Evolutionary conservation across 2,329 filamentous ascomycete species (phyloP).

Genomic region (Stagonosporopsis rhizophila): DNA sequence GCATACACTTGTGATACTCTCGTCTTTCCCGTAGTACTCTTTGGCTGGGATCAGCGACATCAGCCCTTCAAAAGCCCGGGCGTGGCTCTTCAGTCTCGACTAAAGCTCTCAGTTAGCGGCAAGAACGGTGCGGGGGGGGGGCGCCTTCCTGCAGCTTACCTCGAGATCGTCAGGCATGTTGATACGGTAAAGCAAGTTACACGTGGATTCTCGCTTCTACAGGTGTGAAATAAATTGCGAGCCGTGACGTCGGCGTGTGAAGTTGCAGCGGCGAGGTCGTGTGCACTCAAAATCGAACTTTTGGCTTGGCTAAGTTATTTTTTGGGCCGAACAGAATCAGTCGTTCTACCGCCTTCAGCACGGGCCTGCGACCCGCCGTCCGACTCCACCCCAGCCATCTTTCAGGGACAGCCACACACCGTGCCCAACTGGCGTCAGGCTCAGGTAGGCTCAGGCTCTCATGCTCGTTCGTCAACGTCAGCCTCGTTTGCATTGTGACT

Average conservation of each 20-base stretch:
- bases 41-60: slow-evolving; percentile 89
- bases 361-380: slow-evolving; percentile 20
- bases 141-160: slow-evolving; percentile 40
- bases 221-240: not conserved
- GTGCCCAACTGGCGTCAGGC: slow-evolving; percentile 15
- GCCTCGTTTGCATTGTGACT: slow-evolving; percentile 21
- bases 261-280: slow-evolving; percentile 33
- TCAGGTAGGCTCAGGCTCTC: not conserved
- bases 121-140: slow-evolving; percentile 34
- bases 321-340: not conserved
- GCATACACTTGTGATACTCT: slow-evolving; percentile 71
- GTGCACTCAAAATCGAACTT: slow-evolving; percentile 32
- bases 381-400: slow-evolving; percentile 13
- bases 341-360: slow-evolving; percentile 11
- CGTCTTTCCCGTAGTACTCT: slow-evolving; percentile 86
- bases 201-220: not conserved
- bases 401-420: slow-evolving; percentile 3
- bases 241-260: slow-evolving; percentile 17
- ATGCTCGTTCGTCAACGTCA: slow-evolving; percentile 14
- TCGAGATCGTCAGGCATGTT: slow-evolving; percentile 53
- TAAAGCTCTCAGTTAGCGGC: slow-evolving; percentile 46
- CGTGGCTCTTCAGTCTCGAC: slow-evolving; percentile 63
- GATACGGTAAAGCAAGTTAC: slow-evolving; percentile 2
- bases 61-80: slow-evolving; percentile 84
- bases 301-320: slow-evolving; percentile 17